Evolutionary conservation across 257 asterid species (phyloP).

Genomic region (Ehretia macrophylla): DNA sequence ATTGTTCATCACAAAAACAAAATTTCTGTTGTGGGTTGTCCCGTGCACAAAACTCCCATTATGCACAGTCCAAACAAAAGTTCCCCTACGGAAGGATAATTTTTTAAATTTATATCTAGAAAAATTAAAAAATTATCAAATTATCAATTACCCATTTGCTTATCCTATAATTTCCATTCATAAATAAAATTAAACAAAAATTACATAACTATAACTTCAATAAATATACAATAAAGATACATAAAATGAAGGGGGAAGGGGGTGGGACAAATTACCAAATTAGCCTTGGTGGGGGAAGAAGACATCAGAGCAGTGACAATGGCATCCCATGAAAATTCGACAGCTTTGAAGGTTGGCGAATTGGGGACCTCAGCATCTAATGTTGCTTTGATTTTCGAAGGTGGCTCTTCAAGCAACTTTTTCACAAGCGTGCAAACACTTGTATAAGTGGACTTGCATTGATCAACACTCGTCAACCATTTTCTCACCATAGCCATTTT

Average conservation of each 20-base stretch:
- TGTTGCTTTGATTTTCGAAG: constrained; percentile 31
- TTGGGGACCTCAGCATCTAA: constrained; percentile 31
- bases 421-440: background rate
- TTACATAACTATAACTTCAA: constrained; percentile 1
- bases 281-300: constrained; percentile 46
- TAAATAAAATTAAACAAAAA: background rate
- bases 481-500: too few relatives aligned
- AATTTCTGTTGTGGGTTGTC: too few relatives aligned
- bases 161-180: background rate
- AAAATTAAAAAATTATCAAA: too few relatives aligned
- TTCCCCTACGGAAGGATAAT: too few relatives aligned
- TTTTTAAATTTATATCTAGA: too few relatives aligned
- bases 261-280: constrained; percentile 29
- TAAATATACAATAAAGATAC: background rate
- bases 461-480: too few relatives aligned
- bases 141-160: background rate
- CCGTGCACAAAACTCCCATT: too few relatives aligned
- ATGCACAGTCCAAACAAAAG: too few relatives aligned
- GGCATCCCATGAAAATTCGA: constrained; percentile 37
- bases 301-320: constrained; percentile 34
- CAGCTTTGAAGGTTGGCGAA: constrained; percentile 16
- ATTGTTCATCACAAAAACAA: too few relatives aligned
- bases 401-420: constrained; percentile 30
- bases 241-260: background rate
- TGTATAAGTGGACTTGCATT: too few relatives aligned